A percentile compares a stretch with the other conserved stretches of the same genome.
phyloP scores from a whole-genome alignment of 164 flowering plant species.

The Santalum album region DNA sequence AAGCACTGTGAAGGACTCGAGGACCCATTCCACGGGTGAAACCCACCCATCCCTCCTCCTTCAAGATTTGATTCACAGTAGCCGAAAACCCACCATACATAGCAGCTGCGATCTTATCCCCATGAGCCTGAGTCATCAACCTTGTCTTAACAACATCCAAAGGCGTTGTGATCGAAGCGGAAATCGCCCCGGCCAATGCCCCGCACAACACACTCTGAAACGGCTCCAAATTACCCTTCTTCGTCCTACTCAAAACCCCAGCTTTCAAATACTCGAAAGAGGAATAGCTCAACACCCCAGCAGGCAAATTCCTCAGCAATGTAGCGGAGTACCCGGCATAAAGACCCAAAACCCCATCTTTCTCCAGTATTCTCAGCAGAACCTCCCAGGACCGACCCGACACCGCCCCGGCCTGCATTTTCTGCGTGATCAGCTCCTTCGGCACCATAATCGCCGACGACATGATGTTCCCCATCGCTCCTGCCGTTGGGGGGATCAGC shows the following conservation, averaged over 20 bases:
- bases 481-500: conserved; percentile 88
- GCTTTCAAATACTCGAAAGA: conserved; percentile 93
- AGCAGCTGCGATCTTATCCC: conserved; percentile 40
- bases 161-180: conserved; percentile 81
- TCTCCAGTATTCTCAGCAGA: conserved; percentile 58
- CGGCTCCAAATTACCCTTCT: conserved; percentile 51
- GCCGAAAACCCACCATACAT: conserved; percentile 51
- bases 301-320: conserved; percentile 83
- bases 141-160: conserved; percentile 95
- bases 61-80: conserved; percentile 67
- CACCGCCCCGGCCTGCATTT: conserved; percentile 86
- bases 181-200: conserved; percentile 92
- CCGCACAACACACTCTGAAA: conserved; percentile 85
- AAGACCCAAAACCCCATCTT: conserved; percentile 81
- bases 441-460: conserved; percentile 98
- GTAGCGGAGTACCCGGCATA: conserved; percentile 95
- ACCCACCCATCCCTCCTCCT: conserved; percentile 91
- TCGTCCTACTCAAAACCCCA: conserved; percentile 58
- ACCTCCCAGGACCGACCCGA: conserved; percentile 87
- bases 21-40: conserved; percentile 86
- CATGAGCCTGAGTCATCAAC: conserved; percentile 87
- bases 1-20: conserved; percentile 81
- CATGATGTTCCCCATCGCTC: conserved; percentile 93
- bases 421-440: conserved; percentile 81
- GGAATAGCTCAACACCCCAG: conserved; percentile 91